A percentile compares a stretch with the other conserved stretches of the same genome.
Conservation (phyloP, 1,139 yeast species). For the Blastobotrys malaysiensis region DNA sequence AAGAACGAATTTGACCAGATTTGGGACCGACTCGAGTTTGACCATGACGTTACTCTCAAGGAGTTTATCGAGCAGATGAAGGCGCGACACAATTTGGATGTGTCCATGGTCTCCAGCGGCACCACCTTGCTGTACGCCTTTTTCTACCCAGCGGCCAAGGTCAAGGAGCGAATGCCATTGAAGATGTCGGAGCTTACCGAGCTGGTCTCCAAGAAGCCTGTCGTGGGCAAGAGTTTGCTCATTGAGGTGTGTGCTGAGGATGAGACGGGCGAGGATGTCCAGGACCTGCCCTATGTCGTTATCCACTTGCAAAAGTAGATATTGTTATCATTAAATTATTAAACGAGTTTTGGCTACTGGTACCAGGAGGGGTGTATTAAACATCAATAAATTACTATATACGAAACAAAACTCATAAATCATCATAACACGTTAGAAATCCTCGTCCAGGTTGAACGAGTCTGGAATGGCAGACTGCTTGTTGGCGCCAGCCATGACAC, state of each 20-base stretch:
- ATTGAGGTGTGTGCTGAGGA: conserved; percentile 93
- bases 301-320: neutral
- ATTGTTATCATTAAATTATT: neutral
- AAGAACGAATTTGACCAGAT: conserved; percentile 73
- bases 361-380: no score
- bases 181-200: conserved; percentile 71
- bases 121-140: conserved; percentile 87
- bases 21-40: conserved; percentile 89
- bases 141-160: conserved; percentile 87
- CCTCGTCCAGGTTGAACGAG: conserved; percentile 43
- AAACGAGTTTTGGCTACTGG: no score
- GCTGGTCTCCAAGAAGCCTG: conserved; percentile 74
- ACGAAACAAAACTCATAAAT: conserved; percentile 8
- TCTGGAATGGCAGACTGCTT: conserved; percentile 34
- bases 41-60: conserved; percentile 73
- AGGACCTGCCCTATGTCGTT: conserved; percentile 73
- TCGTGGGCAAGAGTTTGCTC: conserved; percentile 69
- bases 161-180: conserved; percentile 67
- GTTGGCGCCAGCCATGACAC: conserved; percentile 74
- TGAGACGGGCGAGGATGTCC: conserved; percentile 89
- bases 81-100: conserved; percentile 74
- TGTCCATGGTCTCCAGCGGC: conserved; percentile 89
- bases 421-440: conserved; percentile 31
- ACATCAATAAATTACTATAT: conserved; percentile 8
- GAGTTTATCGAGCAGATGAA: conserved; percentile 72